phyloP scores from a whole-genome alignment of 78 protist genomes.

The Guillardia theta region DNA sequence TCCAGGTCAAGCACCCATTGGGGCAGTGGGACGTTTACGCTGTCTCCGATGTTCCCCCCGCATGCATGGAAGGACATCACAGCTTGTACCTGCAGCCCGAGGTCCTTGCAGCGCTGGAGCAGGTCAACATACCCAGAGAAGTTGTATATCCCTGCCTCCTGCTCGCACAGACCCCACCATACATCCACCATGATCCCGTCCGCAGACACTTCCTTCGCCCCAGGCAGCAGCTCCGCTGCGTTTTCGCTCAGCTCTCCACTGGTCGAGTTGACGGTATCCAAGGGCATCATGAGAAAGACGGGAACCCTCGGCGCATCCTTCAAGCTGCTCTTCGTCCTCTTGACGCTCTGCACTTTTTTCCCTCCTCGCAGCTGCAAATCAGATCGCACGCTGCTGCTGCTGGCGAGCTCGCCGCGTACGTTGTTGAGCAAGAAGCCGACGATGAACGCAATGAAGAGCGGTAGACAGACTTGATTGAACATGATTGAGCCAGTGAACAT shows the following conservation, averaged over 20 bases:
- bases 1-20: neutral
- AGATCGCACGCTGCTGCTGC: too few species aligned
- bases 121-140: neutral
- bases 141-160: slow-evolving; percentile 14
- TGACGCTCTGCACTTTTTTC: too few species aligned
- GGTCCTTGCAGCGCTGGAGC: neutral
- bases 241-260: neutral
- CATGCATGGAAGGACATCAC: slow-evolving; percentile 42
- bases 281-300: neutral
- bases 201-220: neutral
- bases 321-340: too few species aligned
- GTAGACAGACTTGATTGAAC: too few species aligned
- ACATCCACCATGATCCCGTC: slow-evolving; percentile 25
- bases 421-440: too few species aligned
- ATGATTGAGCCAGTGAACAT: too few species aligned
- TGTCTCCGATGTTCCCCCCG: slow-evolving; percentile 36
- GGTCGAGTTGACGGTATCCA: neutral
- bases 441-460: too few species aligned
- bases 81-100: neutral
- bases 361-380: too few species aligned
- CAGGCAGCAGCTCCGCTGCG: neutral
- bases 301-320: neutral
- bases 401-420: too few species aligned
- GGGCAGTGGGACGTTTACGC: neutral
- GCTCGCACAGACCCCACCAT: slow-evolving; percentile 50